Evolutionary conservation across 352 stramenopile species (phyloP).

Genomic region (Phytopythium delawarense): DNA sequence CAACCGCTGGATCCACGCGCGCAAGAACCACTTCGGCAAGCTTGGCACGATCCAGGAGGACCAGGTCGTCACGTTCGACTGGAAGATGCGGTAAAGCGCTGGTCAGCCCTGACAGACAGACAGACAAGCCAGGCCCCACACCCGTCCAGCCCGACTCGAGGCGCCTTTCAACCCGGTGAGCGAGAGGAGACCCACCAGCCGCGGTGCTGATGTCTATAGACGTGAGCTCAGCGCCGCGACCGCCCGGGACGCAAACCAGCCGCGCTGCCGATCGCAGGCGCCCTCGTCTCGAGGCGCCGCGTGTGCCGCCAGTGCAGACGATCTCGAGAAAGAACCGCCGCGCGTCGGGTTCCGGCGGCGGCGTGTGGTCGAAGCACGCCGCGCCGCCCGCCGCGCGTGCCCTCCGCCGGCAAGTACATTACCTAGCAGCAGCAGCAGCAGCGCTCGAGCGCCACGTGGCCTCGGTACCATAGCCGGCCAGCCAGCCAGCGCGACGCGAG

Average conservation of each 20-base stretch:
- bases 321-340: background rate
- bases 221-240: background rate
- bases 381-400: background rate
- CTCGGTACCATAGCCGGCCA: background rate
- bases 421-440: background rate
- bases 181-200: background rate
- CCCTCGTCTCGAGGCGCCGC: background rate
- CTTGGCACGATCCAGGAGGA: slow-evolving; percentile 71
- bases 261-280: background rate
- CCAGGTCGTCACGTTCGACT: slow-evolving; percentile 56
- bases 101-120: background rate
- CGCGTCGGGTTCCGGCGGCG: background rate
- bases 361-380: slow-evolving; percentile 5
- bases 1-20: slow-evolving; percentile 54
- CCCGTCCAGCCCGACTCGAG: background rate
- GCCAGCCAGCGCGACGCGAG: background rate
- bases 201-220: background rate
- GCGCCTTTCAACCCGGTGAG: background rate
- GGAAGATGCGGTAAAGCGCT: slow-evolving; percentile 48
- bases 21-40: slow-evolving; percentile 58
- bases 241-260: background rate
- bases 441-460: background rate
- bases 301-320: background rate
- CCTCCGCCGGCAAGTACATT: background rate
- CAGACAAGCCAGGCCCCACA: background rate